A percentile compares a stretch with the other conserved stretches of the same genome.
phyloP scores from a whole-genome alignment of 106 monocot species.

The Dactylorhiza incarnata region DNA sequence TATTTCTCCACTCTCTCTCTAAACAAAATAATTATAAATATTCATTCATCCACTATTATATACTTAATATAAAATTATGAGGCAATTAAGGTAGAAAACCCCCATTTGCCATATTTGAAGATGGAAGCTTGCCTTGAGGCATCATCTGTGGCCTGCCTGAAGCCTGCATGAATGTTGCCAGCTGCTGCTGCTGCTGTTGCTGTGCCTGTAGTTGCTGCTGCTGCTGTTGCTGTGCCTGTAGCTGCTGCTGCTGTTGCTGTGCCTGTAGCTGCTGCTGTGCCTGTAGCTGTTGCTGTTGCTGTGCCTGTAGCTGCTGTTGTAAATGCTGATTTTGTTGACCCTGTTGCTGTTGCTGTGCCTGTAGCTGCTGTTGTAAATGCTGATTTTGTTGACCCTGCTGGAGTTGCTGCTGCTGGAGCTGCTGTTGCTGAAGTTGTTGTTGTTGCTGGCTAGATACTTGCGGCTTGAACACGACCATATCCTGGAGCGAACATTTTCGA shows the following conservation, averaged over 20 bases:
- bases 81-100: conserved; percentile 31
- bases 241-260: conserved; percentile 24
- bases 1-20: too few species aligned
- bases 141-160: conserved; percentile 64
- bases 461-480: conserved; percentile 98
- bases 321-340: conserved; percentile 23
- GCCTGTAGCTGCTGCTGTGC: too few species aligned
- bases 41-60: too few species aligned
- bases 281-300: conserved; percentile 29
- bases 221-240: conserved; percentile 21
- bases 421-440: conserved; percentile 11
- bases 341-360: conserved; percentile 19
- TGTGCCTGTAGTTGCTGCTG: conserved; percentile 20
- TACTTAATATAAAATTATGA: not conserved
- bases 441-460: conserved; percentile 66
- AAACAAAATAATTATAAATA: too few species aligned
- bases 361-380: conserved; percentile 22
- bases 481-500: conserved; percentile 25
- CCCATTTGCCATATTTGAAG: conserved; percentile 40
- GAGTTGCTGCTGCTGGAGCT: conserved; percentile 15
- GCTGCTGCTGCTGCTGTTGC: conserved; percentile 20
- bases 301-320: conserved; percentile 27
- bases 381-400: conserved; percentile 19
- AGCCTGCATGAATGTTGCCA: conserved; percentile 39
- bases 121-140: conserved; percentile 53